Evolutionary conservation across 2,329 filamentous ascomycete genomes (phyloP), one percentile per base, ranked within the genome.

Genomic region (Colletotrichum liriopes): DNA sequence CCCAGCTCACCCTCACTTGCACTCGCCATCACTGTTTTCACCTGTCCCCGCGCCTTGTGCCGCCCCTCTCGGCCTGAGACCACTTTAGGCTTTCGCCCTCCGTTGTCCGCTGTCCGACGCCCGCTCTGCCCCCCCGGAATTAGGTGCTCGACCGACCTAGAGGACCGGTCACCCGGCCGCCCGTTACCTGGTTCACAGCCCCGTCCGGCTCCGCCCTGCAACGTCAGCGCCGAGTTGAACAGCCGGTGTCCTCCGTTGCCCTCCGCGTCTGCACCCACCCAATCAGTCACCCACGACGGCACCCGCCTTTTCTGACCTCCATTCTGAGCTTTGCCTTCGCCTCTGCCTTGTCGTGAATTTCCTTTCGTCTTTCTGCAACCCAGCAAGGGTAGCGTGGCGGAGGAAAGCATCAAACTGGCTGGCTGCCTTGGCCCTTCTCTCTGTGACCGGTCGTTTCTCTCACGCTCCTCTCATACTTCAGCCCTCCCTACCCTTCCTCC

Each of bases 151-250:
- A 41, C 54, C 62, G 37, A 54, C 67, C 61, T 63, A 47, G 35
- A 20, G 18, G 6, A 41, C 43, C 47, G 41, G 56, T 37, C 39
- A 43, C n/a, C 41, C 64, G 55, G 47, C 55, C 56, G 64, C 49
- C n/a, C 56, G 51, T 41, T 43, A 20, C 20, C 49, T 51, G n/a
- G 23, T 20, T 61, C 32, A 61, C 55, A 39, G 47, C 43, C 69
- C 56, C 51, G 20, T 71, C 43, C 65, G 41, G 55, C 47, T 59
- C 65, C 59, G 65, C 43, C 47, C 43, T 60, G 37, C 49, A 63
- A 68, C 68, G 43, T 63, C 51, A 71, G 65, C 58, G 56, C 69
- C 59, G 69, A 60, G 37, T 64, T 54, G 16, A 14, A 49, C 54
- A 41, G 69, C 69, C 64, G 68, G 49, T 49, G 51, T 32, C 39